Percentiles rank a stretch among this genome's conserved stretches.
These are phyloP conservation scores for Pseudogymnoascus sp. DNA, from an alignment of 2,329 filamentous ascomycete genomes.

Conservation along the genomic window DNA sequence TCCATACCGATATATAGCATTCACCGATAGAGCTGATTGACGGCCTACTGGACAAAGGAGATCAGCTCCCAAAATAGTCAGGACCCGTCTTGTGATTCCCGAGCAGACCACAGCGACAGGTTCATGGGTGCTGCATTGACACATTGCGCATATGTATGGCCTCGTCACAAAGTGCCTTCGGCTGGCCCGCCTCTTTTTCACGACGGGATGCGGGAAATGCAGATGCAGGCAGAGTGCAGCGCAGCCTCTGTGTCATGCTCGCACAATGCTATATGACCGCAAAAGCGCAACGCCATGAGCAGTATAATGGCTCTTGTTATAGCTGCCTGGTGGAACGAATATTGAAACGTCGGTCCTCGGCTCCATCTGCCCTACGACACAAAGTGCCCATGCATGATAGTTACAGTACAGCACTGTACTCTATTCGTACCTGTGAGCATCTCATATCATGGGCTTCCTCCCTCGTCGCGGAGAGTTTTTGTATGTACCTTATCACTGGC, in stretches of 20 bases:
- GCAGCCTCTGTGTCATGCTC: neutral
- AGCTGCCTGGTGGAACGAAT: neutral
- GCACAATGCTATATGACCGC: neutral
- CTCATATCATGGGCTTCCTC: neutral
- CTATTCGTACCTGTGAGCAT: neutral
- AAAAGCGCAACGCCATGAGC: neutral
- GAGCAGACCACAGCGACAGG: neutral
- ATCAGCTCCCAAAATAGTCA: neutral
- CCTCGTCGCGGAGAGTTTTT: neutral
- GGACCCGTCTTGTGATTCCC: neutral
- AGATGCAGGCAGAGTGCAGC: neutral
- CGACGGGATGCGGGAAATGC: neutral
- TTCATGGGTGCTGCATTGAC: neutral
- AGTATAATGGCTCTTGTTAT: conserved; percentile 1
- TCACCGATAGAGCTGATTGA: neutral
- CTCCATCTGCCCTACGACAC: neutral
- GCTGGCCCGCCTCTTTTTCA: neutral
- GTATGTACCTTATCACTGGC: conserved; percentile 6
- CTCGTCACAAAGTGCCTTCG: neutral
- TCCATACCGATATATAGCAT: neutral
- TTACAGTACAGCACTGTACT: neutral
- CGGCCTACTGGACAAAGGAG: neutral
- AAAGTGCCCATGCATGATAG: neutral
- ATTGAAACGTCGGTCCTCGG: conserved; percentile 4
- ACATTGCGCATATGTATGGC: conserved; percentile 8